A percentile compares a stretch with the other conserved stretches of the same genome.
phyloP scores from a whole-genome alignment of 805 yeast genomes.

The Teunomyces lycoperdinae region DNA sequence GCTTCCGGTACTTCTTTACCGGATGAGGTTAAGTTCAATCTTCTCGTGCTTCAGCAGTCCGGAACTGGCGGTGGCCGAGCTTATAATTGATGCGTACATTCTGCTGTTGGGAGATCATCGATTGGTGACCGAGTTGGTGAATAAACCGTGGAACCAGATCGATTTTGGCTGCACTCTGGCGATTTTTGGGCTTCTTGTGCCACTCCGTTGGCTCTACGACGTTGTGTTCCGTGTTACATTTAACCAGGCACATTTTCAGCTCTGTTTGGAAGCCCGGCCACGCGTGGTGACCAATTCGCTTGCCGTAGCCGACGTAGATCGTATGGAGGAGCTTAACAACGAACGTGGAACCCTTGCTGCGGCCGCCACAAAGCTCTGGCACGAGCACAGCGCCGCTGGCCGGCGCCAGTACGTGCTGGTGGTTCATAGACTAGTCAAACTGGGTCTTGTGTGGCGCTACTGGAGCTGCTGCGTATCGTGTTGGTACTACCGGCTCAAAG shows the following conservation, averaged over 20 bases:
- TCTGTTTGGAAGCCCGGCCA: slow-evolving; percentile 27
- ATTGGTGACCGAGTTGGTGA: slow-evolving; percentile 17
- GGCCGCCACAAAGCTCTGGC: background rate
- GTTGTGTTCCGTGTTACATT: slow-evolving; percentile 28
- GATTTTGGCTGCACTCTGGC: slow-evolving; percentile 27
- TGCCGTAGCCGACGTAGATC: slow-evolving; percentile 17
- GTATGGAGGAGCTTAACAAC: slow-evolving; percentile 19
- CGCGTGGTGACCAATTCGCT: slow-evolving; percentile 32
- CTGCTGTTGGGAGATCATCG: slow-evolving; percentile 37
- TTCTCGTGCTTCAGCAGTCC: slow-evolving; percentile 22
- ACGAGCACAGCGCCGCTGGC: background rate
- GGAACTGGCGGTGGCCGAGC: slow-evolving; percentile 22
- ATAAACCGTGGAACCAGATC: slow-evolving; percentile 18
- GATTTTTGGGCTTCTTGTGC: slow-evolving; percentile 34
- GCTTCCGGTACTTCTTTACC: slow-evolving; percentile 37
- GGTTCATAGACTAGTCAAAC: background rate
- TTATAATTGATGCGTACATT: slow-evolving; percentile 35
- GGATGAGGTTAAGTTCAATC: slow-evolving; percentile 35
- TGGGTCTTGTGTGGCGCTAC: background rate
- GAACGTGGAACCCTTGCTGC: background rate
- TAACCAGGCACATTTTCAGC: slow-evolving; percentile 31
- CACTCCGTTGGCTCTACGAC: slow-evolving; percentile 38
- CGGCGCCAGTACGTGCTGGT: slow-evolving; percentile 4
- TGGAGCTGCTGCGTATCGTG: background rate
- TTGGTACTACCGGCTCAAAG: slow-evolving; percentile 24